phyloP scores from a whole-genome alignment of 2,329 filamentous ascomycete genomes.

The Colletotrichum abscissum region DNA sequence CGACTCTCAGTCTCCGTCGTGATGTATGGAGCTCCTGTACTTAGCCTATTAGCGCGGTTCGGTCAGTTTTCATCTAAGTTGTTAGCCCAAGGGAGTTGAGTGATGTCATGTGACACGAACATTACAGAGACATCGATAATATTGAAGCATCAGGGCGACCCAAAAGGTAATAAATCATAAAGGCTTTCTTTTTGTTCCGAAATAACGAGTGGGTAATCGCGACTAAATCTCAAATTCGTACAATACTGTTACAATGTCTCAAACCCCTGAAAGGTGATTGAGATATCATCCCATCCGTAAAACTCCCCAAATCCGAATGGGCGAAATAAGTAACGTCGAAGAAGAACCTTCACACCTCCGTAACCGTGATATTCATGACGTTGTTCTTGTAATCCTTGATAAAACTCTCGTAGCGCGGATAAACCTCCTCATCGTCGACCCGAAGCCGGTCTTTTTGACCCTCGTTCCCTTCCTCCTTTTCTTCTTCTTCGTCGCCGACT shows the following conservation, averaged over 20 bases:
- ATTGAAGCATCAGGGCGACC: not conserved
- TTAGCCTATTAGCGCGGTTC: too few species aligned
- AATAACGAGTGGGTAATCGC: not conserved
- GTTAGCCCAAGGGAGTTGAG: not conserved
- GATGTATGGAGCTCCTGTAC: too few species aligned
- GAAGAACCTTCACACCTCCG: constrained; percentile 4
- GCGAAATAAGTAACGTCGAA: not conserved
- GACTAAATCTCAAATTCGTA: not conserved
- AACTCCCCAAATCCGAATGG: not conserved
- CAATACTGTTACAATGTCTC: not conserved
- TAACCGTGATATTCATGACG: constrained; percentile 23
- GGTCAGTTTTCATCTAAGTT: too few species aligned
- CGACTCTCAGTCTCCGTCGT: too few species aligned
- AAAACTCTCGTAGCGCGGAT: constrained; percentile 33
- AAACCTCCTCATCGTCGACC: constrained; percentile 3
- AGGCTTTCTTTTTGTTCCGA: not conserved
- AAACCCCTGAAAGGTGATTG: not conserved
- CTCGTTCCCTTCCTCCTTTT: not conserved
- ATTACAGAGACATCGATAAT: not conserved
- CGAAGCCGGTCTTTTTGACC: not conserved
- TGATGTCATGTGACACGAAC: not conserved
- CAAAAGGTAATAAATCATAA: not conserved
- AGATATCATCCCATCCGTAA: not conserved
- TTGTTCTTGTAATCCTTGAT: constrained; percentile 33
- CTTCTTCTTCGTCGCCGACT: not conserved